Evolutionary conservation across 306 rosid species (phyloP), one percentile per base, ranked within the genome.

Genomic region (Cucumis melo): DNA sequence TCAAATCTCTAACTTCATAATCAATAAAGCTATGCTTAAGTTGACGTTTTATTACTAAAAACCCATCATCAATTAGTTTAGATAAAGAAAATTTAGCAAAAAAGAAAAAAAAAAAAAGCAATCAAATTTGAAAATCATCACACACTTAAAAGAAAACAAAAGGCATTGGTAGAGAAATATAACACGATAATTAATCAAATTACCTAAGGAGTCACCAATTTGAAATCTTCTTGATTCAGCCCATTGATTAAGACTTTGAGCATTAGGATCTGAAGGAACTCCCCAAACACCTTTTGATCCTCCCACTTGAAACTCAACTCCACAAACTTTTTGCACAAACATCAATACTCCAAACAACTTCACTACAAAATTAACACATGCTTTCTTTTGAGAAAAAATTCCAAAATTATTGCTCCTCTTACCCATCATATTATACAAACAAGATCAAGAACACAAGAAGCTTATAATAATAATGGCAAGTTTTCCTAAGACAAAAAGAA

Each of bases 171-270:
- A 46, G 16, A 46, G 0, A 46, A 46, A 46, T 46, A 46, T 1
- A 16, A 51, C 20, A 51, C 29, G 2, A 1, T 27, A 42, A 51
- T 51, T 51, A 5, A 15, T 10, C 5, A 3, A 44, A 46, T 62
- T 82, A 89, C 97, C 96, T 13, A 93, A 10, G 65, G 96, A 83
- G 85, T 94, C 97, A 42, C 99, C 98, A 21, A 83, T 78, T 78
- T 92, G 92, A 80, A 92, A 95, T 77, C 98, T 62, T 78, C 60
- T 87, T 16, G 74, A 81, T 78, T 86, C 87, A 10, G 99, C 99
- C 99, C 99, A 92, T 79, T 86, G 93, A 82, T 81, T 86, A 36
- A 81, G 88, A 74, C 80, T 84, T 10, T 84, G 79, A 57, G 77
- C 73, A 81, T 62, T 83, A 46, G 95, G 67, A 63, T 87, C 85